Percentiles rank a stretch among this genome's conserved stretches.
These are phyloP conservation scores for Zelonia costaricensis DNA, from an alignment of 208 protist genomes.

Conservation along the genomic window DNA sequence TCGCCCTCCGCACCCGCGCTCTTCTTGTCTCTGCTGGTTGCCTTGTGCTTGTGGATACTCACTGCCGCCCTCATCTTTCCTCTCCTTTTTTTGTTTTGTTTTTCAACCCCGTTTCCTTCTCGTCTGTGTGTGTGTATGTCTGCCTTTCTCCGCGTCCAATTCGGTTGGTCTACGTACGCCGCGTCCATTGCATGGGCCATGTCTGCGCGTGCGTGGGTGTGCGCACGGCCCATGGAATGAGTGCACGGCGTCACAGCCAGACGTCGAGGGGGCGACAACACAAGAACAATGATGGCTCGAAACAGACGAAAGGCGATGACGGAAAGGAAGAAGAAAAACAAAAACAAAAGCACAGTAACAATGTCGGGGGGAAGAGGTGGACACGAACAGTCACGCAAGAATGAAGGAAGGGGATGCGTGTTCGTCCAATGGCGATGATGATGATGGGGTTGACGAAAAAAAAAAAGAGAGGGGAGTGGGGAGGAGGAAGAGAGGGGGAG, in stretches of 20 bases:
- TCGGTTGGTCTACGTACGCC: no score
- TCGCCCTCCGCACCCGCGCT: no score
- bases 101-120: neutral
- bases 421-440: neutral
- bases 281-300: neutral
- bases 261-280: no score
- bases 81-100: slow-evolving; percentile 2
- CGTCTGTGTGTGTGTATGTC: neutral
- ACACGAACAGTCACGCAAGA: neutral
- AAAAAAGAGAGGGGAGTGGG: neutral
- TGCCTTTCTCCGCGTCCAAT: no score
- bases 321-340: no score
- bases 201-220: no score
- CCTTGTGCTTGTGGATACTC: neutral
- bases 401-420: neutral
- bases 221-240: no score
- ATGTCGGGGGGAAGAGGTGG: neutral
- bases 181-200: no score
- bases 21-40: neutral
- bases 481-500: neutral
- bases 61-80: neutral
- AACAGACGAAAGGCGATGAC: slow-evolving; percentile 1
- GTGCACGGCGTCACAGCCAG: no score
- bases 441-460: neutral
- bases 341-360: neutral